phyloP scores from a whole-genome alignment of 495 filamentous ascomycete genomes.

The Xylaria grammica region DNA sequence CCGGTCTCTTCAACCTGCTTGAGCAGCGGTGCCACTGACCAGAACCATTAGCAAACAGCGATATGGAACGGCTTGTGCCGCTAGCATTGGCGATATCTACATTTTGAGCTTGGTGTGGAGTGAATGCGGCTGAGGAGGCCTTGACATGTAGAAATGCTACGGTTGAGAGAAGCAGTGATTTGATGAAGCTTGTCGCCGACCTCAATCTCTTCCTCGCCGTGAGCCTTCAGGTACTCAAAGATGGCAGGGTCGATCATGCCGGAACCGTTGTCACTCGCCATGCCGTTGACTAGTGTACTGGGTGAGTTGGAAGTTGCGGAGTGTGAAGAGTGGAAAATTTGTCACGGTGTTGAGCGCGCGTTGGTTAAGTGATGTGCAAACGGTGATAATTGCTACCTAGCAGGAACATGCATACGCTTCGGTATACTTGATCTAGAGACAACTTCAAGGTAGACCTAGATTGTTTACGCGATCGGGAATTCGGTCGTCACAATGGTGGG shows the following conservation, averaged over 20 bases:
- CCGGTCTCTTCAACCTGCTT: slow-evolving; percentile 55
- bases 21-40: slow-evolving; percentile 50
- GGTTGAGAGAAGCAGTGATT: slow-evolving; percentile 76
- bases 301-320: background rate
- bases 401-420: too few species aligned
- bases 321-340: slow-evolving; percentile 11
- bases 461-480: too few species aligned
- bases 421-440: too few species aligned
- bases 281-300: slow-evolving; percentile 21
- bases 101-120: slow-evolving; percentile 76
- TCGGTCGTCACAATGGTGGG: too few species aligned
- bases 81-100: slow-evolving; percentile 57
- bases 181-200: slow-evolving; percentile 84
- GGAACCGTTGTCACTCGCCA: slow-evolving; percentile 33
- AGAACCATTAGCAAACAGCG: slow-evolving; percentile 27
- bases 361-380: background rate
- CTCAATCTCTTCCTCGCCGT: slow-evolving; percentile 84
- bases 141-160: slow-evolving; percentile 67
- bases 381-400: background rate
- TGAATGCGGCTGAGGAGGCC: slow-evolving; percentile 88
- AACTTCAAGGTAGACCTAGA: too few species aligned
- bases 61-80: slow-evolving; percentile 2
- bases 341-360: background rate
- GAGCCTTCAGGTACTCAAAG: slow-evolving; percentile 84
- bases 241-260: slow-evolving; percentile 76